Conservation (phyloP, 2,329 filamentous ascomycete species). For the Furcasterigmium furcatum region DNA sequence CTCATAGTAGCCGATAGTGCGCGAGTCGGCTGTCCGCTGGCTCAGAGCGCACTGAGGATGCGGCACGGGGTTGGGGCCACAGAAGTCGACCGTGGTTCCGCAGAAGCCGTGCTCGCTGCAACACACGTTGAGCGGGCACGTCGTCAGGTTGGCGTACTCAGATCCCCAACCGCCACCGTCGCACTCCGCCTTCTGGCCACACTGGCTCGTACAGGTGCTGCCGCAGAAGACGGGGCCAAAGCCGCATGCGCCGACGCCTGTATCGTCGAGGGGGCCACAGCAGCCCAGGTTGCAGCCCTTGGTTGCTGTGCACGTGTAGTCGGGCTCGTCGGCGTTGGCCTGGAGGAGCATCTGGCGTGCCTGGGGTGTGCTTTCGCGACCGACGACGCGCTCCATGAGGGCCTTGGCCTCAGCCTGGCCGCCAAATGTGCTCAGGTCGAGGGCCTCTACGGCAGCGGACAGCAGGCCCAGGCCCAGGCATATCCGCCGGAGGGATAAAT, state of each 20-base stretch:
- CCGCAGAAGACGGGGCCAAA: slow-evolving; percentile 19
- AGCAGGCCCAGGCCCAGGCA: neutral
- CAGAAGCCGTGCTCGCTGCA: slow-evolving; percentile 30
- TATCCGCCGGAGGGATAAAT: neutral
- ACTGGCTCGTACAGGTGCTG: slow-evolving; percentile 17
- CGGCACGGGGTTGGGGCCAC: slow-evolving; percentile 7
- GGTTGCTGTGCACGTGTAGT: slow-evolving; percentile 6
- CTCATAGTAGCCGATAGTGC: slow-evolving; percentile 26
- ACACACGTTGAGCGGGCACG: slow-evolving; percentile 35
- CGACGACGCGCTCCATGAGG: too few relatives aligned
- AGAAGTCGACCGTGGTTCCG: slow-evolving; percentile 22
- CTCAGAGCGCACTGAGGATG: slow-evolving; percentile 7
- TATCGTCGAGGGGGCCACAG: slow-evolving; percentile 12
- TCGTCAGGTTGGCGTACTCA: slow-evolving; percentile 15
- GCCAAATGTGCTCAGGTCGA: neutral
- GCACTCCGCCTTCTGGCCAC: slow-evolving; percentile 22
- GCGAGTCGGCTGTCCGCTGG: too few relatives aligned
- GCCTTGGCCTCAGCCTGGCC: neutral
- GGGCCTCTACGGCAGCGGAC: neutral
- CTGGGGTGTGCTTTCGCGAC: too few relatives aligned
- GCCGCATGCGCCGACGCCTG: slow-evolving; percentile 12
- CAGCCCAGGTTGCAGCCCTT: slow-evolving; percentile 15
- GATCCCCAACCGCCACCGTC: slow-evolving; percentile 25
- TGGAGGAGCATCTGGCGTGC: too few relatives aligned
- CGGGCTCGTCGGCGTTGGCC: slow-evolving; percentile 1